Evolutionary conservation across 1,139 yeast genomes (phyloP).

Genomic region (Yamadazyma aaseri): DNA sequence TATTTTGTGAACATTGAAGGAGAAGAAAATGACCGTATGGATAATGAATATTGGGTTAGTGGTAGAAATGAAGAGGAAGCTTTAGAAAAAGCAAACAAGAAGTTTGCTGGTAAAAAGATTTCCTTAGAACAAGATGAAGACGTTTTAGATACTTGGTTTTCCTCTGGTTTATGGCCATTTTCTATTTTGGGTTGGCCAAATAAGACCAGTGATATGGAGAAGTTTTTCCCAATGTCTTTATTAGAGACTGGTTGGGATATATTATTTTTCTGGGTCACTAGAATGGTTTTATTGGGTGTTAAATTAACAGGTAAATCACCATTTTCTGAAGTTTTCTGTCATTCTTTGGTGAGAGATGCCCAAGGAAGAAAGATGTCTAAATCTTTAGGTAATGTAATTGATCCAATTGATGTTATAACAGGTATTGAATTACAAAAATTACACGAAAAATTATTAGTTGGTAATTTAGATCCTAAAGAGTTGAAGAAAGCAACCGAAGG

Average conservation of each 20-base stretch:
- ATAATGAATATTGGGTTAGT: constrained; percentile 85
- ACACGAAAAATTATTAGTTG: constrained; percentile 72
- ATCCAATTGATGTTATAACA: constrained; percentile 88
- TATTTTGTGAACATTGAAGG: constrained; percentile 85
- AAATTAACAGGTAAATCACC: constrained; percentile 91
- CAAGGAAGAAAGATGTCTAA: constrained; percentile 99
- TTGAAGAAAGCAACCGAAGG: constrained; percentile 85
- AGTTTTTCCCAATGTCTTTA: constrained; percentile 87
- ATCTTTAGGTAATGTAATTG: constrained; percentile 93
- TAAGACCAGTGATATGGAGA: constrained; percentile 67
- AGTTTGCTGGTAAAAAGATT: constrained; percentile 67
- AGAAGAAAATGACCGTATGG: constrained; percentile 54
- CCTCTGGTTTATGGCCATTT: constrained; percentile 97
- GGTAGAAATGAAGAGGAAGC: constrained; percentile 87
- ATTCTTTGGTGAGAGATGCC: constrained; percentile 96
- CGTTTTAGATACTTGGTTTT: constrained; percentile 98
- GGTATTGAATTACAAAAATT: constrained; percentile 82
- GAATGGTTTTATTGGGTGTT: constrained; percentile 91
- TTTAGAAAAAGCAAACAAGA: constrained; percentile 68
- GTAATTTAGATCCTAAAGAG: constrained; percentile 91
- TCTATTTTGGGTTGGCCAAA: constrained; percentile 97
- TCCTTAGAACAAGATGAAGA: constrained; percentile 94
- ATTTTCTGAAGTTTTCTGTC: constrained; percentile 96
- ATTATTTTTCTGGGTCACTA: constrained; percentile 96
- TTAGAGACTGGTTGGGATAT: constrained; percentile 99